Evolutionary conservation across 805 yeast genomes (phyloP).

Genomic region (Yamadazyma philogaea): DNA sequence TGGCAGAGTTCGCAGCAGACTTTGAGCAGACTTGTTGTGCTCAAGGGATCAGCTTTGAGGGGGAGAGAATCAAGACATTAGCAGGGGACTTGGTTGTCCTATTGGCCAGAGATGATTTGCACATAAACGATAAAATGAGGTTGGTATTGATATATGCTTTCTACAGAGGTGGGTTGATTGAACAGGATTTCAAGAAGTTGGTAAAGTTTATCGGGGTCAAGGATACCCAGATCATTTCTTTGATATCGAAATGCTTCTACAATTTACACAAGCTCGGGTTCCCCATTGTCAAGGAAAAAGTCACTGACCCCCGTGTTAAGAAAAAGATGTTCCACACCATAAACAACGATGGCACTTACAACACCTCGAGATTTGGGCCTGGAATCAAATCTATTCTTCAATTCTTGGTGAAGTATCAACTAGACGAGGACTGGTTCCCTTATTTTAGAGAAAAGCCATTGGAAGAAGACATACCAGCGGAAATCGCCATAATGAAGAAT

Average conservation of each 20-base stretch:
- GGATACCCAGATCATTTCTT: slow-evolving; percentile 48
- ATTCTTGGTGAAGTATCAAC: slow-evolving; percentile 45
- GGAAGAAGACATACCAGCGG: slow-evolving; percentile 38
- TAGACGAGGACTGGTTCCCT: slow-evolving; percentile 65
- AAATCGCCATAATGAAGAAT: slow-evolving; percentile 11
- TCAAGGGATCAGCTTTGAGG: slow-evolving; percentile 67
- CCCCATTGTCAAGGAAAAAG: slow-evolving; percentile 44
- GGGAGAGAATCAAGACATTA: slow-evolving; percentile 55
- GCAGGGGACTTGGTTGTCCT: slow-evolving; percentile 60
- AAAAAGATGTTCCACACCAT: slow-evolving; percentile 57
- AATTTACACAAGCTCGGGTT: slow-evolving; percentile 53
- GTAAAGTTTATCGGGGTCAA: slow-evolving; percentile 50
- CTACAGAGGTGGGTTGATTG: slow-evolving; percentile 78
- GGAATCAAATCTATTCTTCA: slow-evolving; percentile 60
- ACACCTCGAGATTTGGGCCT: slow-evolving; percentile 71
- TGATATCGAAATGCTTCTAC: slow-evolving; percentile 50
- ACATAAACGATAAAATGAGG: slow-evolving; percentile 68
- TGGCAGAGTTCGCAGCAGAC: slow-evolving; percentile 70
- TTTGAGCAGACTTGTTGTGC: slow-evolving; percentile 82
- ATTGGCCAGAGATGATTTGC: slow-evolving; percentile 48
- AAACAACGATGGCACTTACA: slow-evolving; percentile 50
- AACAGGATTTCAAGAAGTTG: slow-evolving; percentile 68
- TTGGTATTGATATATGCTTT: slow-evolving; percentile 71
- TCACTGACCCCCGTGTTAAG: slow-evolving; percentile 42
- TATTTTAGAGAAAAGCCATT: slow-evolving; percentile 74